A percentile compares a stretch with the other conserved stretches of the same genome.
Conservation (phyloP, 176 grass and related monocot genomes). For the Oryza australiensis region DNA sequence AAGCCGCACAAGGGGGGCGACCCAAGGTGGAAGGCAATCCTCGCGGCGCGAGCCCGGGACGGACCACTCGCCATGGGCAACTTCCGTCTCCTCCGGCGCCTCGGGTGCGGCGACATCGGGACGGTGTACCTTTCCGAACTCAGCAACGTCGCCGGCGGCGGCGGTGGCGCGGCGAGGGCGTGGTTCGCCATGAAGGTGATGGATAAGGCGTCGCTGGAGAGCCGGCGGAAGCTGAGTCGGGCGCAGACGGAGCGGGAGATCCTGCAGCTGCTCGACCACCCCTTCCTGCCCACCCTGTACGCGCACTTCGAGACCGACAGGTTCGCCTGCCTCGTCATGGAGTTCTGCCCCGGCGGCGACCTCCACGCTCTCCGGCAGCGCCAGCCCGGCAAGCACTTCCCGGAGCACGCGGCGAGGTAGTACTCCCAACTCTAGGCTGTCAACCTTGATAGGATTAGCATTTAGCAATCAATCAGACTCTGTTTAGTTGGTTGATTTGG, state of each 20-base stretch:
- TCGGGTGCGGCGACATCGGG: constrained; percentile 66
- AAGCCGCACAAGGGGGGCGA: constrained; percentile 61
- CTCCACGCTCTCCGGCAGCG: constrained; percentile 85
- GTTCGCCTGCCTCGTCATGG: constrained; percentile 94
- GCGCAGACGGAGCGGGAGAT: constrained; percentile 64
- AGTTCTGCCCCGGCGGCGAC: constrained; percentile 95
- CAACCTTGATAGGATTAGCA: not conserved
- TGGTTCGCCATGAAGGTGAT: constrained; percentile 73
- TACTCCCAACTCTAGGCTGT: not conserved
- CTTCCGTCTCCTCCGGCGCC: constrained; percentile 55
- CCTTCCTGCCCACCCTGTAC: constrained; percentile 67
- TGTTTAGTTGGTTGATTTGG: not conserved
- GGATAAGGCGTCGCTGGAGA: constrained; percentile 73
- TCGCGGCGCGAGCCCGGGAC: constrained; percentile 35
- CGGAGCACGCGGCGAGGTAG: constrained; percentile 70
- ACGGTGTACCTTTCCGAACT: constrained; percentile 63
- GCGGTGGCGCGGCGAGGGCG: constrained; percentile 16
- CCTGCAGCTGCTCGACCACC: constrained; percentile 72
- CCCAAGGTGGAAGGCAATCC: constrained; percentile 61
- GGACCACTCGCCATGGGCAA: constrained; percentile 52
- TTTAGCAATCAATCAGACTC: not conserved
- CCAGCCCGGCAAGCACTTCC: constrained; percentile 65
- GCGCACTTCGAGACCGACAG: constrained; percentile 66
- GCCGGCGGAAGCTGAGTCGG: constrained; percentile 61
- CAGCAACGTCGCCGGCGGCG: constrained; percentile 10